Evolutionary conservation across 371 early-diverging fungal species (phyloP), one percentile per base, ranked within the genome.

Genomic region (Mucor mucedo): DNA sequence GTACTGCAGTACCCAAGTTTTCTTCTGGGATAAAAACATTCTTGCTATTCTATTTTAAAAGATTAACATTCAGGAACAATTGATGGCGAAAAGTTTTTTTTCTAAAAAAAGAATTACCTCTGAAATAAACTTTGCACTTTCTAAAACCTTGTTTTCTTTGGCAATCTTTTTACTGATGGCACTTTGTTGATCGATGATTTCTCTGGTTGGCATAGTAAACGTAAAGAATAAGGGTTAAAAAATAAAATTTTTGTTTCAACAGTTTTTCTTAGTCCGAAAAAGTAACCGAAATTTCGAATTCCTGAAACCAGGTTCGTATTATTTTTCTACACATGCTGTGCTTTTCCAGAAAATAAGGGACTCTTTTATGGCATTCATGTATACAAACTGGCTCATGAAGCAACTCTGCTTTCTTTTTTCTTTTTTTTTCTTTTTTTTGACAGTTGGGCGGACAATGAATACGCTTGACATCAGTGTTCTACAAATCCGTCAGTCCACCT

Each of bases 1-100:
- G 62, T 2, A 89, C 90, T 0, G 89, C 90, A 3, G 62, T 61
- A 7, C 74, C 64, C 42, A 90, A 72, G n/a, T 86, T 84, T 16
- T 79, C 82, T 30, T 68, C 55, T 11, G 87, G 86, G 45, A 92
- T 86, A 33, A 47, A 65, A 28, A 92, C 92, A 77, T 90, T 79
- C 30, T 70, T 55, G 68, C 89, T 88, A 58, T 87, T 72, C 83
- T 84, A 44, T 69, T 63, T 42, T 21, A 21, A 21, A 27, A 47
- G 7, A 21, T 21, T 16, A 47, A 21, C 47, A 47, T 21, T 47
- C 21, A 47, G 47, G 14, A 5, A 47, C 47, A 21, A 21, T 16
- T 21, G 8, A 9, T 47, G 8, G 3, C 21, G 16, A 2, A 21
- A 7, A 21, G n/a, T n/a, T 47, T 21, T 27, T 16, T 45, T 16